Evolutionary conservation across 2,329 filamentous ascomycete species (phyloP).

Genomic region (Whalleya microplaca): DNA sequence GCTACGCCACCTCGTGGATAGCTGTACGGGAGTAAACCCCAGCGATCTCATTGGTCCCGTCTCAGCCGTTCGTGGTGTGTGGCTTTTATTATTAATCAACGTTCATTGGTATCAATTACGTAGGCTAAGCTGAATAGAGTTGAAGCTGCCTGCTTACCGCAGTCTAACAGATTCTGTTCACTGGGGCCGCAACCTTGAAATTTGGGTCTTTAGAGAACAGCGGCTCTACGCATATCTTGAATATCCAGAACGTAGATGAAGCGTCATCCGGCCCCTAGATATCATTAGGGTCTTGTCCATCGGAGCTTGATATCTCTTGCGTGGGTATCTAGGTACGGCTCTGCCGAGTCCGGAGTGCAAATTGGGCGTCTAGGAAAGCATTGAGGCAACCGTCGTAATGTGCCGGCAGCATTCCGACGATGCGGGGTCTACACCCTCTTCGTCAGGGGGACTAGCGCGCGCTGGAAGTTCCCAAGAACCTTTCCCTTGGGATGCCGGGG

Average conservation of each 20-base stretch:
- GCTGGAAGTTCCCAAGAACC: slow-evolving; percentile 28
- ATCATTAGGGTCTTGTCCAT: neutral
- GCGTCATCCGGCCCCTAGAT: neutral
- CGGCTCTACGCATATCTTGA: neutral
- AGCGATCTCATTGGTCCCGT: neutral
- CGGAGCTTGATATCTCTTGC: neutral
- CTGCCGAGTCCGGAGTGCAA: neutral
- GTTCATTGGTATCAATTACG: neutral
- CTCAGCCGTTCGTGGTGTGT: neutral
- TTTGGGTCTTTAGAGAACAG: neutral
- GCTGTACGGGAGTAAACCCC: neutral
- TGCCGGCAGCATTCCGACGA: slow-evolving; percentile 30
- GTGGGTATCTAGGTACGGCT: neutral
- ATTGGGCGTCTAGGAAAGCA: neutral
- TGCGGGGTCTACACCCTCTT: slow-evolving; percentile 9
- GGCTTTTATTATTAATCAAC: neutral
- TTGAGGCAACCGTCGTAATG: slow-evolving; percentile 20
- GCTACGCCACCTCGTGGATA: neutral
- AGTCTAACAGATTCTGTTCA: neutral
- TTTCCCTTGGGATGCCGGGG: slow-evolving; percentile 72
- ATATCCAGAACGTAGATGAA: too few relatives aligned
- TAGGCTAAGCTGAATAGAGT: neutral
- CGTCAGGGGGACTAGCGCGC: slow-evolving; percentile 8
- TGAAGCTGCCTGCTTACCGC: neutral
- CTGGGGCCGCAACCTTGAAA: neutral